These are phyloP conservation scores for Oldenlandia corymbosa DNA, from an alignment of 257 asterid species.

Conservation along the genomic window DNA sequence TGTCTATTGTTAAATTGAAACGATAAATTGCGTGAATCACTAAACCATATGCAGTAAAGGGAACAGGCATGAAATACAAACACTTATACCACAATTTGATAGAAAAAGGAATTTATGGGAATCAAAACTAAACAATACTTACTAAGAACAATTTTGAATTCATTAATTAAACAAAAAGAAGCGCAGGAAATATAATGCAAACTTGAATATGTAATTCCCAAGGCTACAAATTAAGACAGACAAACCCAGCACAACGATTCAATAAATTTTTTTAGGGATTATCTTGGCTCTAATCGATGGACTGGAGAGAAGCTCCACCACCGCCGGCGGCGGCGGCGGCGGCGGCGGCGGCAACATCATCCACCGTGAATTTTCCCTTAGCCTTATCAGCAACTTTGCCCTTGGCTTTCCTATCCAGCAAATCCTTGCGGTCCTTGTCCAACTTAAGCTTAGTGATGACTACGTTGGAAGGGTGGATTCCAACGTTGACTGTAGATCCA, in stretches of 20 bases:
- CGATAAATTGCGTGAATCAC: too few relatives aligned
- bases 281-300: constrained; percentile 18
- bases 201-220: too few relatives aligned
- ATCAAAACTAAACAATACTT: too few relatives aligned
- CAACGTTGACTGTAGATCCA: constrained; percentile 79
- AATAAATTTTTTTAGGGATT: neutral
- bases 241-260: neutral
- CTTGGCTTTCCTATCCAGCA: constrained; percentile 75
- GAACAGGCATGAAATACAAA: too few relatives aligned
- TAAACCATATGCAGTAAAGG: too few relatives aligned
- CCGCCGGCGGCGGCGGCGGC: constrained; percentile 20
- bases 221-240: neutral
- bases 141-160: too few relatives aligned
- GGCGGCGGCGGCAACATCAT: constrained; percentile 21
- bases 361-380: constrained; percentile 44
- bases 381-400: constrained; percentile 81
- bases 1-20: too few relatives aligned
- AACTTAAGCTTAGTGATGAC: constrained; percentile 64
- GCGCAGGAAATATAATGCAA: too few relatives aligned
- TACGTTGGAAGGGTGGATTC: constrained; percentile 67
- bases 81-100: too few relatives aligned
- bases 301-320: constrained; percentile 17
- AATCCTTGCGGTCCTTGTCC: constrained; percentile 81
- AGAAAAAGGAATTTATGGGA: too few relatives aligned
- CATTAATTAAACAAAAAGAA: too few relatives aligned